Evolutionary conservation across 345 rosid species (phyloP).

Genomic region (Geranium brycei): DNA sequence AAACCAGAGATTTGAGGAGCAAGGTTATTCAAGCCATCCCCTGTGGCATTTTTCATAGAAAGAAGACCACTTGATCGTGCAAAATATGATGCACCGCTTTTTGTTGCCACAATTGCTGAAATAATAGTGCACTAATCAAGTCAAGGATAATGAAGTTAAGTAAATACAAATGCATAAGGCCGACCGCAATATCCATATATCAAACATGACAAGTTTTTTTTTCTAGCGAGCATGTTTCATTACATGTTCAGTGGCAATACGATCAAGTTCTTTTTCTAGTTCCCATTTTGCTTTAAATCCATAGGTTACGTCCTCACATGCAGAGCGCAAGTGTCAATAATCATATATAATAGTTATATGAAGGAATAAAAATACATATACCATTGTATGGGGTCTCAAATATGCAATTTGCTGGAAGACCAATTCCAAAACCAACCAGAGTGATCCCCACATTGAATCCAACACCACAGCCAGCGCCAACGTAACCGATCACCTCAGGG

Average conservation of each 20-base stretch:
- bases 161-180: constrained; percentile 1
- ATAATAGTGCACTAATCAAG: constrained; percentile 3
- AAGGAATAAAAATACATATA: constrained; percentile 9
- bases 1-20: constrained; percentile 27
- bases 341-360: too few species aligned
- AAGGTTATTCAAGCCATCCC: constrained; percentile 29
- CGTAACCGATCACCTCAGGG: constrained; percentile 77
- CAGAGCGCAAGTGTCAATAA: too few species aligned
- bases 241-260: too few species aligned
- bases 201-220: not conserved
- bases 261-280: too few species aligned
- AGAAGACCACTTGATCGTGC: constrained; percentile 18
- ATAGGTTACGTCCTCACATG: too few species aligned
- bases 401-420: constrained; percentile 67
- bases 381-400: constrained; percentile 47
- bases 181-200: not conserved
- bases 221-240: too few species aligned
- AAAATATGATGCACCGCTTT: constrained; percentile 30
- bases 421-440: constrained; percentile 70
- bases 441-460: constrained; percentile 89
- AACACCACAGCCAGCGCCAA: constrained; percentile 85
- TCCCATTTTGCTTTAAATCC: too few species aligned
- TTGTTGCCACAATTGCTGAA: constrained; percentile 38
- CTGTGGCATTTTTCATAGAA: constrained; percentile 13
- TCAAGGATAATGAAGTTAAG: not conserved